Evolutionary conservation across 345 rosid species (phyloP), one percentile per base, ranked within the genome.

Genomic region (Gossypium rotundifolium): DNA sequence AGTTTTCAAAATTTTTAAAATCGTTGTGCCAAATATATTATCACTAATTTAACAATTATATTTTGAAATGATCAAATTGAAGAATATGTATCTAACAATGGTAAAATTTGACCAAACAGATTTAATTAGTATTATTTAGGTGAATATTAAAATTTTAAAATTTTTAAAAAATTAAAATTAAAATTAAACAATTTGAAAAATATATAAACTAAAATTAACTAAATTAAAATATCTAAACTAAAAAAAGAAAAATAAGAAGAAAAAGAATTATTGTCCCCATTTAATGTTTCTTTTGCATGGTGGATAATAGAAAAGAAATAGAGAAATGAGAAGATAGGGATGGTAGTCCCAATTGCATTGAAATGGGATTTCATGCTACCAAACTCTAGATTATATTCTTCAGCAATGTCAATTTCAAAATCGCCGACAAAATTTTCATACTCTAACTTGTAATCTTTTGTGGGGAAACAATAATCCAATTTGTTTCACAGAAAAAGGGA

Each of bases 351-450:
- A n/a, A 38, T 40, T 38, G 16, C 14, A 25, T 25, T 44, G 44
- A 1, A 22, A 18, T n/a, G 2, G 29, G 53, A 49, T 49, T 6
- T 64, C 23, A 17, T 0, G 40, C 40, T 44, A 27, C 23, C 59
- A 53, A 17, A 3, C 25, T 33, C 44, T 17, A 29, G 22, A 33
- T 33, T 63, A 33, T 9, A 38, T 38, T 63, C 22, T 40, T 38
- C 17, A 7, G 68, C 49, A 40, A 2, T 45, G 78, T 58, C 73
- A 7, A 25, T 38, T 20, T 77, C 76, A 71, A 11, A 14, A 66
- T 46, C 81, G 72, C 70, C 83, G 71, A 81, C 74, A 51, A 11
- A 38, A 10, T 54, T 46, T 38, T 9, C 12, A 54, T 7, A 4
- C 57, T 75, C 22, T 29, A 51, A 55, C 65, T 64, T 65, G 60